Percentiles rank a stretch among this genome's conserved stretches.
These are phyloP conservation scores for Chalaropsis ovoidea DNA, from an alignment of 2,329 filamentous ascomycete genomes.

Conservation along the genomic window DNA sequence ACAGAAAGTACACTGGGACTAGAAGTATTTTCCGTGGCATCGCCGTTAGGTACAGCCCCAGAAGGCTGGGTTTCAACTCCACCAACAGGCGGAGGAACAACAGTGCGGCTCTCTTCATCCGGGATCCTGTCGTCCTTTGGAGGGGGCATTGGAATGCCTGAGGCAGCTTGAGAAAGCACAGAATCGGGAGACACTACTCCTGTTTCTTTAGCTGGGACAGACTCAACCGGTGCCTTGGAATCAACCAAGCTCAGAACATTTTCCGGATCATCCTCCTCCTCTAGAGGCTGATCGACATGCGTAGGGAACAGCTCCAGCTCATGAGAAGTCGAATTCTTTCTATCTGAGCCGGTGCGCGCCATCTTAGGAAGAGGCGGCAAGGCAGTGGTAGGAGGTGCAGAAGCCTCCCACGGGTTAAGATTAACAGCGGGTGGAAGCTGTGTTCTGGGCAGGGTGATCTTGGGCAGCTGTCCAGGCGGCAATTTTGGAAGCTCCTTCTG, in stretches of 20 bases:
- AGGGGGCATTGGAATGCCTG: not conserved
- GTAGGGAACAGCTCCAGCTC: not conserved
- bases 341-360: not conserved
- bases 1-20: not conserved
- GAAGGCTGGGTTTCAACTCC: not conserved
- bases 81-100: not conserved
- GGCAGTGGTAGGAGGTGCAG: slow-evolving; percentile 12
- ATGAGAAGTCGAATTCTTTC: not conserved
- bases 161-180: not conserved
- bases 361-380: slow-evolving; percentile 15
- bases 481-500: slow-evolving; percentile 10
- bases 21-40: not conserved
- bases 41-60: not conserved
- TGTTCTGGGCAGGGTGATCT: slow-evolving; percentile 4
- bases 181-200: not conserved
- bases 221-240: not conserved
- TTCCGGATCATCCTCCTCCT: slow-evolving; percentile 3
- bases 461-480: not conserved
- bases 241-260: slow-evolving; percentile 9
- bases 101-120: not conserved
- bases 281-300: not conserved
- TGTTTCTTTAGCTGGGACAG: not conserved
- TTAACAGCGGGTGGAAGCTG: slow-evolving; percentile 9
- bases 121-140: not conserved
- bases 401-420: slow-evolving; percentile 9